Evolutionary conservation across 257 asterid species (phyloP).

Genomic region (Petrea volubilis): DNA sequence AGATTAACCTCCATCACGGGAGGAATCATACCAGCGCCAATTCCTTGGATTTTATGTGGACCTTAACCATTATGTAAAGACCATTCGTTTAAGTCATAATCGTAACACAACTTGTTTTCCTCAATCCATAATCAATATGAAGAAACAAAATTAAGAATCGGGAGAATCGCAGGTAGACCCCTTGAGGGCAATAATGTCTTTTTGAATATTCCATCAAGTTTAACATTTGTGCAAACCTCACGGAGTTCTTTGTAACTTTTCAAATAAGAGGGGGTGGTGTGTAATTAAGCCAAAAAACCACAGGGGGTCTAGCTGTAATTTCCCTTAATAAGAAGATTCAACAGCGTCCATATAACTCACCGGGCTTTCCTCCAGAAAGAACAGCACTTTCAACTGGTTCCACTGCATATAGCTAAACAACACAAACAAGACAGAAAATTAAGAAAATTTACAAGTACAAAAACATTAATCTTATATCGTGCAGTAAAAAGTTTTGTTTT

Average conservation of each 20-base stretch:
- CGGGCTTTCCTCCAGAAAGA: constrained; percentile 91
- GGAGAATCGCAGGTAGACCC: too few relatives aligned
- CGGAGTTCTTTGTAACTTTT: too few relatives aligned
- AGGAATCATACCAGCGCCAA: constrained; percentile 95
- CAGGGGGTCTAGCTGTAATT: too few relatives aligned
- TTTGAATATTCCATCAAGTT: background rate
- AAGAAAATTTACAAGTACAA: background rate
- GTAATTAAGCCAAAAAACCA: too few relatives aligned
- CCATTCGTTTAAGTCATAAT: constrained; percentile 8
- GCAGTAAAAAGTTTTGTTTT: too few relatives aligned
- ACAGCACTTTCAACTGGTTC: constrained; percentile 86
- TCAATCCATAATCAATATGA: too few relatives aligned
- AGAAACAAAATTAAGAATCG: too few relatives aligned
- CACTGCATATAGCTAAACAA: constrained; percentile 61
- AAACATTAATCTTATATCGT: too few relatives aligned
- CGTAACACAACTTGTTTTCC: background rate
- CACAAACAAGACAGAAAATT: background rate
- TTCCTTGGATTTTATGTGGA: constrained; percentile 96
- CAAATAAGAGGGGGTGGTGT: too few relatives aligned
- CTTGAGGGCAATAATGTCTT: too few relatives aligned
- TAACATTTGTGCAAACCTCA: too few relatives aligned
- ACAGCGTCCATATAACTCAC: constrained; percentile 38
- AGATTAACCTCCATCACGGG: constrained; percentile 71
- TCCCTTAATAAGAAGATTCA: background rate
- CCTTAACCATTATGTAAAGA: constrained; percentile 47